Conservation (phyloP, 1,284 basidiomycete genomes). For the Microbotryomycetes sp. region DNA sequence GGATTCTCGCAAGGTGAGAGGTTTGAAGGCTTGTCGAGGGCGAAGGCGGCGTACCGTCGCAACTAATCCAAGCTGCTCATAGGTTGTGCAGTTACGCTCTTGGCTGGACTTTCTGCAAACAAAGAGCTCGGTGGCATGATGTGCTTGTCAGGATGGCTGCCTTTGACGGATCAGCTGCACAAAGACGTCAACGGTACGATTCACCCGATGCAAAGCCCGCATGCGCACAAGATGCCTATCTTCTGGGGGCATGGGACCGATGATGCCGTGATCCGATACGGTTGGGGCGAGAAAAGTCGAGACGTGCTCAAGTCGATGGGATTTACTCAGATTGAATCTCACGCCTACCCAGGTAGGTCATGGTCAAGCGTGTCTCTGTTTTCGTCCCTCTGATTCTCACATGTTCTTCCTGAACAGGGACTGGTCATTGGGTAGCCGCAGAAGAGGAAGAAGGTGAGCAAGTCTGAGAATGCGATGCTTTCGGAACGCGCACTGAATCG, state of each 20-base stretch:
- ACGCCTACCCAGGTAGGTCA: background rate
- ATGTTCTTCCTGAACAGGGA: background rate
- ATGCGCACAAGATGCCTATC: background rate
- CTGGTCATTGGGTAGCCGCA: background rate
- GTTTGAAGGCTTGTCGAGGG: background rate
- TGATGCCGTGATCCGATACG: background rate
- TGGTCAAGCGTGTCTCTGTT: no score
- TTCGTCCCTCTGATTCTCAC: background rate
- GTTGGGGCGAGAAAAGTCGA: background rate
- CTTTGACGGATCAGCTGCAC: background rate
- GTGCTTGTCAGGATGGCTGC: background rate
- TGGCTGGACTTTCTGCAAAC: background rate
- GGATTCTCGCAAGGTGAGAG: background rate
- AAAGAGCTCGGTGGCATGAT: background rate
- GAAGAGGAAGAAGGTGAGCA: background rate
- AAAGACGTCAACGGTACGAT: background rate
- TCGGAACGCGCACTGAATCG: no score
- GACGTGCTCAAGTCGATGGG: background rate
- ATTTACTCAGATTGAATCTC: background rate
- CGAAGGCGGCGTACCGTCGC: no score
- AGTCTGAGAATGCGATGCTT: background rate
- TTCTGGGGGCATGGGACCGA: background rate
- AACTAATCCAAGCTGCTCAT: background rate
- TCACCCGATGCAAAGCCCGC: background rate
- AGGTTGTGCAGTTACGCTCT: background rate